Conservation (phyloP, 2,329 filamentous ascomycete genomes). For the Exophiala sp. region DNA sequence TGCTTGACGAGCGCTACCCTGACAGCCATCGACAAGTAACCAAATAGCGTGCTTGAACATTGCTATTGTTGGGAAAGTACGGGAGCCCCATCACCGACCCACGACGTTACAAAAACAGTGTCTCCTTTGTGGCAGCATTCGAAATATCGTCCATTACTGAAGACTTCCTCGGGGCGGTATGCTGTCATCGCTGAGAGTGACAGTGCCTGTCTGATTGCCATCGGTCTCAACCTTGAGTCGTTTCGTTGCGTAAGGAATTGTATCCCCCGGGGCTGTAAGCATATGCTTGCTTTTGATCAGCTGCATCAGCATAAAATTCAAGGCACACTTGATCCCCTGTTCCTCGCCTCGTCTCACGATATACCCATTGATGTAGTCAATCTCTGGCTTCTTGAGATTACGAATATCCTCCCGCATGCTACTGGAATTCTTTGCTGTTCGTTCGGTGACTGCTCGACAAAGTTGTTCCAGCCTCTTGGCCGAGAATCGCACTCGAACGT, state of each 20-base stretch:
- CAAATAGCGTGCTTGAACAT: no score
- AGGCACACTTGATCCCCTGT: conserved; percentile 63
- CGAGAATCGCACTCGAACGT: conserved; percentile 54
- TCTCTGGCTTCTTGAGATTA: conserved; percentile 60
- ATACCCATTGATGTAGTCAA: conserved; percentile 85
- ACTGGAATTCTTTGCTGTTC: conserved; percentile 54
- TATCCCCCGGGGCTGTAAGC: conserved; percentile 1
- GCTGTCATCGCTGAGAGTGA: conserved; percentile 18
- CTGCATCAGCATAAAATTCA: conserved; percentile 67
- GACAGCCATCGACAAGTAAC: no score
- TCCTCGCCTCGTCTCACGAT: conserved; percentile 67
- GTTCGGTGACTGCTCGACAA: conserved; percentile 49
- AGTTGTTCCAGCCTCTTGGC: conserved; percentile 57
- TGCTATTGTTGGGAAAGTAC: no score
- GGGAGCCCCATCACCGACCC: no score
- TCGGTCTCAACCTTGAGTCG: conserved; percentile 10
- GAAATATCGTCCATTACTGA: conserved; percentile 2
- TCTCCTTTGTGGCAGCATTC: not conserved
- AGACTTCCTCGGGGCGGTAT: conserved; percentile 11
- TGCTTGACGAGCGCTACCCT: no score
- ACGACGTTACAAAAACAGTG: no score
- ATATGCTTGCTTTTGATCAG: conserved; percentile 61
- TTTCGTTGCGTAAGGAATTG: conserved; percentile 14
- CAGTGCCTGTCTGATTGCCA: conserved; percentile 5
- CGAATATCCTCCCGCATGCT: conserved; percentile 63